Evolutionary conservation across 2,329 filamentous ascomycete species (phyloP).

Genomic region (Zasmidium citrigriseum): DNA sequence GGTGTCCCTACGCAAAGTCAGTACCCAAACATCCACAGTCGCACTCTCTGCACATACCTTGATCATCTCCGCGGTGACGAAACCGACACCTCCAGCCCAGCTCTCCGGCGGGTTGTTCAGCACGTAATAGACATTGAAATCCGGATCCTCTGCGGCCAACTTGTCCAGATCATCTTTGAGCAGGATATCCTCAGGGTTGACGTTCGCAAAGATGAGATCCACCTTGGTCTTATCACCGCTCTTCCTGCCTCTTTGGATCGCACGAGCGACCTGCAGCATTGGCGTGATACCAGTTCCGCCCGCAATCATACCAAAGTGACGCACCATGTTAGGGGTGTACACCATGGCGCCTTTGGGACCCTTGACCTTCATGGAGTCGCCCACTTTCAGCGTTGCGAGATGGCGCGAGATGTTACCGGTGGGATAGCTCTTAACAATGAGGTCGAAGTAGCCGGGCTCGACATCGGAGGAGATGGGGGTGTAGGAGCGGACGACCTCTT

Average conservation of each 20-base stretch:
- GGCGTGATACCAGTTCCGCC: conserved; percentile 97
- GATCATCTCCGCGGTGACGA: conserved; percentile 95
- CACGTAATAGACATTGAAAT: conserved; percentile 90
- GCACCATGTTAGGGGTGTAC: conserved; percentile 95
- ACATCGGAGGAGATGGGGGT: conserved; percentile 89
- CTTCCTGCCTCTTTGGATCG: conserved; percentile 59
- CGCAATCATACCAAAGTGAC: conserved; percentile 96
- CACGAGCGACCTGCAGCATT: conserved; percentile 95
- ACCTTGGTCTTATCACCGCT: conserved; percentile 76
- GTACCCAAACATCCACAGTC: conserved; percentile 4
- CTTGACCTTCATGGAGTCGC: conserved; percentile 83
- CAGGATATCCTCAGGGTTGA: conserved; percentile 88
- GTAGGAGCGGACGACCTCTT: conserved; percentile 88
- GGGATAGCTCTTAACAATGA: conserved; percentile 97
- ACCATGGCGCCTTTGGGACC: conserved; percentile 98
- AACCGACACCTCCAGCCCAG: conserved; percentile 92
- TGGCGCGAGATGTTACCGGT: conserved; percentile 96
- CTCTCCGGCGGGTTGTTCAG: conserved; percentile 91
- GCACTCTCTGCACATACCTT: conserved; percentile 58
- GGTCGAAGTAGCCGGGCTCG: conserved; percentile 88
- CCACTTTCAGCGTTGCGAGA: conserved; percentile 78
- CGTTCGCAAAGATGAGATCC: conserved; percentile 96
- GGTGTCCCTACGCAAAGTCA: conserved; percentile 59
- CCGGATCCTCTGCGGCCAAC: conserved; percentile 72
- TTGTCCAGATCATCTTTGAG: conserved; percentile 88